These are phyloP conservation scores for Serendipita sp. DNA, from an alignment of 768 basidiomycete genomes.

Conservation along the genomic window DNA sequence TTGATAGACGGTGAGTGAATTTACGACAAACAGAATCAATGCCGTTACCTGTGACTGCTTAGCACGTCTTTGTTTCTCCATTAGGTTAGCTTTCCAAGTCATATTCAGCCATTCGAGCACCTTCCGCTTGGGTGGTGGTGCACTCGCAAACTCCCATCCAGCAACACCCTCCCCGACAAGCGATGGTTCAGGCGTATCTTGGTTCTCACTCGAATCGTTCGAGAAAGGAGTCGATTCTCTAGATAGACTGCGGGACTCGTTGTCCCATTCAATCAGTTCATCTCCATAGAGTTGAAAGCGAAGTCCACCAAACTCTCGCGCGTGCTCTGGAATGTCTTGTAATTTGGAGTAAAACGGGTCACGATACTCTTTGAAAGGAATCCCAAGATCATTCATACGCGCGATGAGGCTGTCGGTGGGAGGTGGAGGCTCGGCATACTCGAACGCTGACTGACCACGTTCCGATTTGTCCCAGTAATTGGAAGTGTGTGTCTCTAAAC, in stretches of 20 bases:
- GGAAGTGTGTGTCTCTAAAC: too few relatives aligned
- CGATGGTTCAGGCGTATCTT: not conserved
- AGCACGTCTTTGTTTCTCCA: constrained; percentile 17
- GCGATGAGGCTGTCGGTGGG: constrained; percentile 33
- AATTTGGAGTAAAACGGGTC: constrained; percentile 67
- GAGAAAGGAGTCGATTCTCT: too few relatives aligned
- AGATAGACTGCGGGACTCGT: constrained; percentile 26
- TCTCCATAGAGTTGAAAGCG: constrained; percentile 57
- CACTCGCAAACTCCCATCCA: constrained; percentile 72
- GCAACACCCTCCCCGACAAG: constrained; percentile 20
- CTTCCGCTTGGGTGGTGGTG: constrained; percentile 46
- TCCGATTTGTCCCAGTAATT: not conserved
- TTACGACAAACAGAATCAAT: not conserved
- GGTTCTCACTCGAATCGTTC: not conserved
- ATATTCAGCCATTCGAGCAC: constrained; percentile 38
- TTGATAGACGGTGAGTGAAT: constrained; percentile 16
- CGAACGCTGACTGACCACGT: constrained; percentile 22
- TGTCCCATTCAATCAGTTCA: constrained; percentile 37
- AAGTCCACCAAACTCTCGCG: constrained; percentile 67
- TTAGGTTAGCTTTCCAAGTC: constrained; percentile 17
- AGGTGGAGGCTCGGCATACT: constrained; percentile 33
- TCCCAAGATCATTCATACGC: constrained; percentile 21
- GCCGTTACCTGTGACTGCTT: constrained; percentile 18
- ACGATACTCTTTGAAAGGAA: constrained; percentile 51
- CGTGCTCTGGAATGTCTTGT: constrained; percentile 48